These are phyloP conservation scores for Nevesoporus exiguus DNA, from an alignment of 768 basidiomycete genomes.

Conservation along the genomic window DNA sequence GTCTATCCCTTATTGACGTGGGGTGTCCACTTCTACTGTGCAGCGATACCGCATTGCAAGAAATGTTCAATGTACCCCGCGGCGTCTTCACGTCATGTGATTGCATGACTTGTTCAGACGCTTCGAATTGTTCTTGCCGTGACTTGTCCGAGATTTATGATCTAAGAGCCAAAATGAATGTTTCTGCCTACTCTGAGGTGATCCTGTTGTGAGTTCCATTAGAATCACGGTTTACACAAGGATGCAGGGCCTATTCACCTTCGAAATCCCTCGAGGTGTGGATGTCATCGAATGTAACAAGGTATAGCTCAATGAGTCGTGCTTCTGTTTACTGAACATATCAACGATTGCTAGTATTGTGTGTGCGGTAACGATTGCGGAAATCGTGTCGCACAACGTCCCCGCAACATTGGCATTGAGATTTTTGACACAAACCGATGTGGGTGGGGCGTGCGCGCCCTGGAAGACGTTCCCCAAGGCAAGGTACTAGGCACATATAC, in stretches of 20 bases:
- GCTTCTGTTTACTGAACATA: not conserved
- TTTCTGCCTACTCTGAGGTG: constrained; percentile 46
- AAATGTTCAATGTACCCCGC: constrained; percentile 22
- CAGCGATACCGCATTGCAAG: constrained; percentile 19
- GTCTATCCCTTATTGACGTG: not conserved
- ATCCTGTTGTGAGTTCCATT: not conserved
- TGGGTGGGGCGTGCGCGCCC: constrained; percentile 67
- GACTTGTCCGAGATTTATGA: constrained; percentile 39
- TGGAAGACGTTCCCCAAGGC: constrained; percentile 41
- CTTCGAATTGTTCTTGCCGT: constrained; percentile 48
- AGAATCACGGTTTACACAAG: not conserved
- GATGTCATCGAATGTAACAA: constrained; percentile 68
- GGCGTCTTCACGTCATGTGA: constrained; percentile 44
- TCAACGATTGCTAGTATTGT: constrained; percentile 38
- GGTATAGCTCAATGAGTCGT: constrained; percentile 31
- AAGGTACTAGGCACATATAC: constrained; percentile 67
- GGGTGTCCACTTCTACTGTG: constrained; percentile 4
- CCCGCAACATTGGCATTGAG: constrained; percentile 55
- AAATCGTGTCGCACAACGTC: constrained; percentile 61
- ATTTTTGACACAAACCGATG: constrained; percentile 58
- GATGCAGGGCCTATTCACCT: constrained; percentile 48
- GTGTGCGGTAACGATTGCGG: constrained; percentile 42
- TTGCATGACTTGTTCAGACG: constrained; percentile 37
- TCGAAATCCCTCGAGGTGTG: constrained; percentile 38
- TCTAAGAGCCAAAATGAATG: constrained; percentile 17